Evolutionary conservation across 208 protist species (phyloP), one percentile per base, ranked within the genome.

Genomic region (Naegleria lovaniensis): DNA sequence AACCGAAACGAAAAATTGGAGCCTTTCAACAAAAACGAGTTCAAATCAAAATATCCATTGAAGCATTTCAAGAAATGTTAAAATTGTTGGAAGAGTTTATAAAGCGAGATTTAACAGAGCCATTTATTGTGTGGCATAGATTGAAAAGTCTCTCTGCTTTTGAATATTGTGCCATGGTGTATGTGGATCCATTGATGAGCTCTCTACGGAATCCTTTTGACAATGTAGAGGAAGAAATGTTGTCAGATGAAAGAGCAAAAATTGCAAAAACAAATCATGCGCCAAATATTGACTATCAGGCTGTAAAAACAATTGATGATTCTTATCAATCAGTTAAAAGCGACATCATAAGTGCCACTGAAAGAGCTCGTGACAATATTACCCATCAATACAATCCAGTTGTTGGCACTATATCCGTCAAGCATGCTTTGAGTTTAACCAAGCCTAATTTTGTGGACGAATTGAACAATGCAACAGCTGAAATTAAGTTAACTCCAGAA

Each of bases 21-120:
- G 55, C 55, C 11, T 33, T 38, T 36, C 16, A 7, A 41, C 22
- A 51, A 43, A 39, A 39, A 85, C 13, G 9, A 43, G 83, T 85
- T 29, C 33, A 85, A 85, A 85, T 85, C n/a, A 48, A 85, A 51
- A 48, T 85, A 51, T 85, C 83, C 6, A 85, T 85, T 48, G 83
- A 85, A 29, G 15, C n/a, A 25, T 85, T 85, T 48, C 0, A 85
- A 43, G 39, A 85, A 85, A 11, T 85, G 39, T 40, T 85, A 48
- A 39, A 48, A 29, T 33, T 85, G 38, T 43, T 16, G 38, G 38
- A 85, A 48, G 16, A 85, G 41, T 40, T 40, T 48, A 85, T 43
- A 3, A 29, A 39, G 29, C 43, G 48, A 43, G 40, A 85, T 48
- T 40, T 85, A 43, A 48, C n/a, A 43, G 83, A 85, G 5, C 83